Evolutionary conservation across 345 rosid species (phyloP).

Genomic region (Iberis pinnata): DNA sequence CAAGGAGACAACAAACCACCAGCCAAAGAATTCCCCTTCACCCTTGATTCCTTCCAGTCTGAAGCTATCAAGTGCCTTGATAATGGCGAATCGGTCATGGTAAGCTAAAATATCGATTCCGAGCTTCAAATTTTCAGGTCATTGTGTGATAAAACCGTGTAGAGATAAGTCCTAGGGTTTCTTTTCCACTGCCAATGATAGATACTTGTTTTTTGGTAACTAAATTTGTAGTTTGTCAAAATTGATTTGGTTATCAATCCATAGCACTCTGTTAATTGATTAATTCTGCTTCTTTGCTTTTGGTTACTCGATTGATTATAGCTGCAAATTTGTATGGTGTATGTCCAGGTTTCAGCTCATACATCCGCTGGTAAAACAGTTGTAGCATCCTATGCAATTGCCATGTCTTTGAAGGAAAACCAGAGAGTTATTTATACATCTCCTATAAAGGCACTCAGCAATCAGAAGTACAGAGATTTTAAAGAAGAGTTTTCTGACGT

Average conservation of each 20-base stretch:
- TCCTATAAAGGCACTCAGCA: conserved; percentile 94
- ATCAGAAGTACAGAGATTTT: conserved; percentile 93
- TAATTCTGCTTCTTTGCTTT: too few species aligned
- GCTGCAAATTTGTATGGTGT: conserved; percentile 11
- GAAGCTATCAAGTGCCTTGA: conserved; percentile 92
- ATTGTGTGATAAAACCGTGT: background rate
- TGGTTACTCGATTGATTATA: too few species aligned
- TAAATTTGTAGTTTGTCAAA: too few species aligned
- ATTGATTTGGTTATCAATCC: too few species aligned
- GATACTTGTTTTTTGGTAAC: too few species aligned
- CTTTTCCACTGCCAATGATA: too few species aligned
- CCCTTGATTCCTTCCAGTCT: conserved; percentile 90
- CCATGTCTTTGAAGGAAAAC: conserved; percentile 78
- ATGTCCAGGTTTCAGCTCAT: conserved; percentile 85
- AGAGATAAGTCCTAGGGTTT: background rate
- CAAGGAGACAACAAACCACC: conserved; percentile 48
- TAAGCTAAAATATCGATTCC: conserved; percentile 8
- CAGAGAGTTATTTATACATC: conserved; percentile 94
- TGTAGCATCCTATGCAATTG: conserved; percentile 88
- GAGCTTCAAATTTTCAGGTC: background rate
- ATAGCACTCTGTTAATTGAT: too few species aligned
- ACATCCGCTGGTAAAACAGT: conserved; percentile 99
- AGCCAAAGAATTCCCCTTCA: conserved; percentile 82
- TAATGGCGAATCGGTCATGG: conserved; percentile 89
- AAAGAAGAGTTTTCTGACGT: conserved; percentile 96